Conservation (phyloP, 2,329 filamentous ascomycete species). For the Clonostachys solani region DNA sequence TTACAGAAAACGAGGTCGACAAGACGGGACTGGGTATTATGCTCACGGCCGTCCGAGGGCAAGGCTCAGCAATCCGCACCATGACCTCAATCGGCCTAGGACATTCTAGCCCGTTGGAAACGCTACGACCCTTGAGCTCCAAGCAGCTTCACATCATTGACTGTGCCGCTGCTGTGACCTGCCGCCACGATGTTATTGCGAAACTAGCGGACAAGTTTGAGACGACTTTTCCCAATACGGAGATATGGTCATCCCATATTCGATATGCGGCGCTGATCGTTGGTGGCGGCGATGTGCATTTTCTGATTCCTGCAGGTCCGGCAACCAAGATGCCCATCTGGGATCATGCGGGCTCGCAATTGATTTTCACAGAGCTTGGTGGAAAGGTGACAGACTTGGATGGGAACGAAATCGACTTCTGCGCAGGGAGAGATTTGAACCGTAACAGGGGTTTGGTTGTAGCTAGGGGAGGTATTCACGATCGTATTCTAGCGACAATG, state of each 20-base stretch:
- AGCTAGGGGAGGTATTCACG: conserved; percentile 37
- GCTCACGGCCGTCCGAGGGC: conserved; percentile 23
- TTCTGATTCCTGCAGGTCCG: conserved; percentile 16
- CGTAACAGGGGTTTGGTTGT: conserved; percentile 31
- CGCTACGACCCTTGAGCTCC: conserved; percentile 9
- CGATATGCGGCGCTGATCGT: conserved; percentile 31
- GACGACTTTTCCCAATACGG: conserved; percentile 25
- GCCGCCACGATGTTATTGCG: conserved; percentile 22
- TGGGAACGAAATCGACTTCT: conserved; percentile 26
- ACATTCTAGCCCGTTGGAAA: conserved; percentile 9
- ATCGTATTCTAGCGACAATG: conserved; percentile 22
- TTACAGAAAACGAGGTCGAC: conserved; percentile 25
- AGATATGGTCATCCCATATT: conserved; percentile 33
- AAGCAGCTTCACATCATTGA: conserved; percentile 25
- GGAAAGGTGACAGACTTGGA: conserved; percentile 47
- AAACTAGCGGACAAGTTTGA: conserved; percentile 18
- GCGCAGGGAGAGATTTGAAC: conserved; percentile 22
- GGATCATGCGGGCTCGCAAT: conserved; percentile 56
- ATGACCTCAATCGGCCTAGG: conserved; percentile 8
- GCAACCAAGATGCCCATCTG: conserved; percentile 26
- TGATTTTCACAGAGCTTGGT: conserved; percentile 50
- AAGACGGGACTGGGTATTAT: conserved; percentile 23
- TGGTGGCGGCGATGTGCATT: conserved; percentile 26
- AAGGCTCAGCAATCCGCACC: conserved; percentile 20
- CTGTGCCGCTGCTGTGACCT: conserved; percentile 19